Base-by-base conservation (phyloP, 1,284 basidiomycete species). In the Tetrapyrgos nigripes region DNA sequence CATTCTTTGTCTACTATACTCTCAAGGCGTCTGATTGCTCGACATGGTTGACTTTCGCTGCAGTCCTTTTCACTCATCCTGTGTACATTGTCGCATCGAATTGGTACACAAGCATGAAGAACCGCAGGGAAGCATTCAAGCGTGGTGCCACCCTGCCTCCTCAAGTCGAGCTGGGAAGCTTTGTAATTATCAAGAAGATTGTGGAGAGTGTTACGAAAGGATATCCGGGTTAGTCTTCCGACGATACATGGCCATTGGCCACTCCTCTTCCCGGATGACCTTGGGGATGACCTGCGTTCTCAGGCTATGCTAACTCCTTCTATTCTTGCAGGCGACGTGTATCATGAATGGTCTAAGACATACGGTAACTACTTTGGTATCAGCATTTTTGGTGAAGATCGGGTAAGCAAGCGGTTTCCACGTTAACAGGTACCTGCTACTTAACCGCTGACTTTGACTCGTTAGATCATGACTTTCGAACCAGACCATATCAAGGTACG, bases 401-500 rank as follows among this genome's bases (percentile, higher is more conserved):
- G 57, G 46, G 63, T 65, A 55, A 26, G 59, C n/a, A n/a, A n/a
- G n/a, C n/a, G n/a, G n/a, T n/a, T n/a, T n/a, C n/a, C n/a, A n/a
- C n/a, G n/a, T n/a, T n/a, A n/a, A n/a, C 33, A 24, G 19, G 26
- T 11, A 40, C 28, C 9, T 24, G 52, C 11, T 23, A 24, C 28
- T 26, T 17, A 37, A 2, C 21, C 35, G n/a, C n/a, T n/a, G n/a
- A 55, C 40, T 61, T 45, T 0, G 27, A 13, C 31, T 45, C 37
- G 50, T 4, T 47, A 50, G 54, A 63, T 37, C 33, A 55, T 65
- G 54, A 62, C 62, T 9, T 47, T 55, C 13, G 62, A 64, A 47
- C 62, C 62, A 19, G 55, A 52, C 9, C 60, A 62, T 55, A 49
- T 60, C 50, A 62, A 64, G 53, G 62, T 61, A 50, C n/a, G n/a